Conservation (phyloP, 73 alveolate species). For the Paramecium sexaurelia region DNA sequence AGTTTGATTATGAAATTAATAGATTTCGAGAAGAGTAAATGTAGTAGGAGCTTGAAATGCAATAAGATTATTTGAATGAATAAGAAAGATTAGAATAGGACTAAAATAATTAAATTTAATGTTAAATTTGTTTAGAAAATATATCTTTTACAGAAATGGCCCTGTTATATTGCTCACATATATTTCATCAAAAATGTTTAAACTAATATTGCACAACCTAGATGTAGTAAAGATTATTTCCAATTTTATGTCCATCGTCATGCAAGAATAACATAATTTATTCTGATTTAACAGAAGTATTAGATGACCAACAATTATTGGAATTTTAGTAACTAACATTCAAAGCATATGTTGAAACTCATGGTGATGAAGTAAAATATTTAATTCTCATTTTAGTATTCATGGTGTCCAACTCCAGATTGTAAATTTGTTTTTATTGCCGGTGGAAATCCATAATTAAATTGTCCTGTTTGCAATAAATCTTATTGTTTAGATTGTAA, state of each 20-base stretch:
- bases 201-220: slow-evolving; percentile 45
- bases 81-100: not conserved
- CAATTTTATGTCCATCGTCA: slow-evolving; percentile 71
- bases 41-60: not conserved
- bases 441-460: slow-evolving; percentile 51
- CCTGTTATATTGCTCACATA: slow-evolving; percentile 64
- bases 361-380: slow-evolving; percentile 58
- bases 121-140: slow-evolving; percentile 15
- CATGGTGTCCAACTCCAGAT: slow-evolving; percentile 87
- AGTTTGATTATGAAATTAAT: not conserved
- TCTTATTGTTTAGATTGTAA: slow-evolving; percentile 76
- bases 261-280: slow-evolving; percentile 67
- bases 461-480: slow-evolving; percentile 74
- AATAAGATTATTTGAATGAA: not conserved
- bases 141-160: not conserved
- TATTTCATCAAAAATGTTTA: slow-evolving; percentile 73
- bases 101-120: not conserved
- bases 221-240: not conserved
- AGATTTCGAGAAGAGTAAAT: not conserved
- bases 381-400: not conserved
- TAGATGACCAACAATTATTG: slow-evolving; percentile 53
- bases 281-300: slow-evolving; percentile 57
- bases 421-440: slow-evolving; percentile 70
- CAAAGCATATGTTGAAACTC: slow-evolving; percentile 56
- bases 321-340: slow-evolving; percentile 56